Base-by-base conservation (phyloP, 169 alveolate species). In the Plasmodium knowlesi region DNA sequence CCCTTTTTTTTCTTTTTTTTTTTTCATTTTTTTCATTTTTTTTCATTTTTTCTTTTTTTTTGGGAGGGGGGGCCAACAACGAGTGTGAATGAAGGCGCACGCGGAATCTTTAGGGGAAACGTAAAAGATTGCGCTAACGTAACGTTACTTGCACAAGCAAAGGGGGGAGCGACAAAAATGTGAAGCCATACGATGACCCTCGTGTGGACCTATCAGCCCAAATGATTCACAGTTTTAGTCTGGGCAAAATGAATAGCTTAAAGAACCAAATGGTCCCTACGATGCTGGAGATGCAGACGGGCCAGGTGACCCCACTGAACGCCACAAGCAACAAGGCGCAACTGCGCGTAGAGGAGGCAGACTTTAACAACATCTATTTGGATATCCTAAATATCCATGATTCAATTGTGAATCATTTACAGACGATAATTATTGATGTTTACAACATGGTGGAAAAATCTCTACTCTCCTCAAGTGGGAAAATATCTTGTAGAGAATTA, bases 331-430 rank as follows among this genome's bases (percentile, higher is more conserved):
- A 53, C 53, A 79, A 79, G 6, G 25, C 82, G 90, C 32, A 79
- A 28, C 34, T 89, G 71, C 28, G 80, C 32, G 61, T 89, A 19
- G 89, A 74, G 4, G n/a, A 79, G 8, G 50, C 50, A 61, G 94
- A 89, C 50, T n/a, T 89, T 12, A 89, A 80, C 53, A 89, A 34
- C 50, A 78, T 67, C 50, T 89, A 89, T 71, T 61, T 57, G 37
- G 94, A 89, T 41, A 89, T 89, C 9, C 39, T 89, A 22, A 79
- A 89, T 28, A 89, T 89, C 14, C 88, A 89, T 25, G 94, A 89
- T 67, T 79, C 89, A 9, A 30, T 89, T 39, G 94, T 89, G 32
- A 89, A 78, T 67, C 94, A 89, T 34, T 79, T 89, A 1, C 84
- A 89, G 71, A 50, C 89, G 3, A 89, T 89, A 25, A 78, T 70